Evolutionary conservation across 331 rosid species (phyloP), one percentile per base, ranked within the genome.

Genomic region (Rosa hybrid): DNA sequence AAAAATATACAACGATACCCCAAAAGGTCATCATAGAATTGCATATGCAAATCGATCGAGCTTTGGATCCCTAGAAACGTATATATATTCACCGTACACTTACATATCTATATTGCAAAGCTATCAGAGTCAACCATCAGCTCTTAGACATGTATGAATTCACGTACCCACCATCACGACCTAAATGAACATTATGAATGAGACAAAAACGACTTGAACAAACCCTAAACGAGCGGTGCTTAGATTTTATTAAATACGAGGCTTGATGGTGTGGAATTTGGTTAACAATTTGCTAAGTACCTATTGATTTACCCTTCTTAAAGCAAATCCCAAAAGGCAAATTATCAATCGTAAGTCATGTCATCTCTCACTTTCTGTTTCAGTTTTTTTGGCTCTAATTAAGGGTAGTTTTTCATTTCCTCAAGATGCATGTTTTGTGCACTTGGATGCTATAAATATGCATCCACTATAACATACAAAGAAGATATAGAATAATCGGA

Each of bases 61-160:
- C 62, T 54, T 85, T 83, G 80, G 87, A 80, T 78, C 75, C 77
- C 75, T 21, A 86, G 41, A 68, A 42, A 12, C 17, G 14, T 67
- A 39, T 14, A 25, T 42, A 27, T 13, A 30, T 41, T n/a, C n/a
- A 73, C 62, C 80, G 57, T 79, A 60, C 48, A 57, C 68, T 60
- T 44, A 70, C 44, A 3, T 62, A 25, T 23, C 5, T 21, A 57
- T 65, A 34, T 16, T 16, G n/a, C 59, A 45, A 76, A 38, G 41
- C 71, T 6, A 63, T 27, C 42, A 50, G 51, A 78, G 88, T 78
- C 88, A 88, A 86, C 62, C 62, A 63, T 6, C 8, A 34, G 23
- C 25, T 30, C 44, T 65, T 12, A 25, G 68, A 62, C 39, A 27
- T 25, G 14, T 62, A 62, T 62, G 68, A 12, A 62, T 23, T 63